phyloP scores from a whole-genome alignment of 2,329 filamentous ascomycete species.

The Hymenoscyphus infarciens region DNA sequence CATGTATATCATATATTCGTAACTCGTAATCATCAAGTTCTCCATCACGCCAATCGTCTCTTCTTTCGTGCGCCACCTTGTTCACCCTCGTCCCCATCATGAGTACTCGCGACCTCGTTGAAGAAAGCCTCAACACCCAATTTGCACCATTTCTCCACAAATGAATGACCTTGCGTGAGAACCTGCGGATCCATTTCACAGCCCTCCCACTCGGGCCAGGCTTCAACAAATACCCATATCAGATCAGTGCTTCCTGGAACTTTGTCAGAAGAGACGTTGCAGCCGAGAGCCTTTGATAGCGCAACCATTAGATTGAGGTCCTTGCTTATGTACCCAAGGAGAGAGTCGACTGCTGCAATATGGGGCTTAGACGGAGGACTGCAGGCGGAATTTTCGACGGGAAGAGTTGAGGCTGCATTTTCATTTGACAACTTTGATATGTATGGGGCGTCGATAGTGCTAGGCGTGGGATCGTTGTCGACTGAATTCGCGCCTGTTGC shows the following conservation, averaged over 20 bases:
- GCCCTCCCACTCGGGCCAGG: not conserved
- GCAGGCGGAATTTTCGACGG: not conserved
- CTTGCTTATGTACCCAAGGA: not conserved
- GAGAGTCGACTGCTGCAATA: not conserved
- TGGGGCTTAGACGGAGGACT: not conserved
- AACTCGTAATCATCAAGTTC: no score
- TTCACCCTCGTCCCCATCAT: not conserved
- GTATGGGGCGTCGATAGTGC: not conserved
- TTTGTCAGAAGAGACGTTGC: not conserved
- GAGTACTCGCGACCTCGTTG: not conserved
- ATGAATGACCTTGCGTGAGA: not conserved
- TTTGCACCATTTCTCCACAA: conserved; percentile 3
- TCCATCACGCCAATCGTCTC: not conserved
- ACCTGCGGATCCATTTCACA: not conserved
- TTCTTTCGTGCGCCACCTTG: not conserved
- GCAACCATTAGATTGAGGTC: not conserved
- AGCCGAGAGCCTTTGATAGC: not conserved
- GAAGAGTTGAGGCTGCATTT: not conserved
- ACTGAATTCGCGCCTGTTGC: not conserved
- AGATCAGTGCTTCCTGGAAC: not conserved
- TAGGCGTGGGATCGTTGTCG: not conserved
- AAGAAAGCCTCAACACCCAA: not conserved
- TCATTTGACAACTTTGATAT: not conserved
- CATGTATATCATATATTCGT: no score
- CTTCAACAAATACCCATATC: conserved; percentile 2